phyloP scores from a whole-genome alignment of 129 eudicot species.

The Ambrosia trifida region DNA sequence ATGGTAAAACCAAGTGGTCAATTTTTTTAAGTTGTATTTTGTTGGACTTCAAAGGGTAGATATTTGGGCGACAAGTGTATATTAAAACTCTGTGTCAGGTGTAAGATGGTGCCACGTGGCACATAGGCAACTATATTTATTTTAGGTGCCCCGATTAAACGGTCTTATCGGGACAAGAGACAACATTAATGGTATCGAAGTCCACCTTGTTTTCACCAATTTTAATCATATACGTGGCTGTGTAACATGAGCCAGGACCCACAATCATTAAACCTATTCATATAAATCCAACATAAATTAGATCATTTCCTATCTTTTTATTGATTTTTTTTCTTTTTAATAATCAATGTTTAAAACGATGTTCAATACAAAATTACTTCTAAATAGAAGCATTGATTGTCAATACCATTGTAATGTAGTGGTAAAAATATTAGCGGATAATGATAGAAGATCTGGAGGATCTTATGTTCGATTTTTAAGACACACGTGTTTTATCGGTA shows the following conservation, averaged over 20 bases:
- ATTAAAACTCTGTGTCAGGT: background rate
- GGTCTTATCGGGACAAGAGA: constrained; percentile 10
- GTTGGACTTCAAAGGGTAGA: background rate
- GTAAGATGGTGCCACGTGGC: constrained; percentile 12
- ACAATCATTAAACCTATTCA: background rate
- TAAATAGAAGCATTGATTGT: no score
- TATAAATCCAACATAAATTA: background rate
- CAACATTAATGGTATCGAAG: constrained; percentile 25
- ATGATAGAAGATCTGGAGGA: no score
- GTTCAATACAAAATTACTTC: no score
- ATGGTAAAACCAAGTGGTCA: background rate
- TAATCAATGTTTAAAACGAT: no score
- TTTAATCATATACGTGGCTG: constrained; percentile 13
- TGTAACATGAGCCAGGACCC: constrained; percentile 9
- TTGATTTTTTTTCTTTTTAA: no score
- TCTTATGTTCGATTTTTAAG: no score
- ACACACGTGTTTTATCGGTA: no score
- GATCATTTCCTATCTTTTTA: background rate
- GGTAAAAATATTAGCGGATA: no score
- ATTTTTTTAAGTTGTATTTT: constrained; percentile 11
- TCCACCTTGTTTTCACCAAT: constrained; percentile 28
- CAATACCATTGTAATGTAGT: no score
- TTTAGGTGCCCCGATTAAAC: constrained; percentile 2
- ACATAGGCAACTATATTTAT: constrained; percentile 2
- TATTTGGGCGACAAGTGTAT: background rate